These are phyloP conservation scores for Plantago coronopus DNA, from an alignment of 305 asterid genomes.

Conservation along the genomic window DNA sequence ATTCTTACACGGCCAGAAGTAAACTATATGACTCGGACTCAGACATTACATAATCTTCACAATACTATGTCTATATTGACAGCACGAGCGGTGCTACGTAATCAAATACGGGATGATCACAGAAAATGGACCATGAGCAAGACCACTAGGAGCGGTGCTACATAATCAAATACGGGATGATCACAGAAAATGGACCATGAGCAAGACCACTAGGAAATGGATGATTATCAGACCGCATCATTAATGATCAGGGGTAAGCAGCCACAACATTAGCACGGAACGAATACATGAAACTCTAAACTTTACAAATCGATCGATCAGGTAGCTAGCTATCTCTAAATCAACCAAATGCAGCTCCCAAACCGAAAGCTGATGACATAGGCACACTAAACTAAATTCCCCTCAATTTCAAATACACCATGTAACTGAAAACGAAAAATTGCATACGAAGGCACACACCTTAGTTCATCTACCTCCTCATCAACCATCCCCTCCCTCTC, in stretches of 20 bases:
- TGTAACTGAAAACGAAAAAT: neutral
- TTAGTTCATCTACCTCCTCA: slow-evolving; percentile 32
- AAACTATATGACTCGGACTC: neutral
- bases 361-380: too few relatives aligned
- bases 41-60: neutral
- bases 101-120: neutral
- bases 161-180: too few relatives aligned
- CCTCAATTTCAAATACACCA: neutral
- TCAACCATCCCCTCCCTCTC: slow-evolving; percentile 51
- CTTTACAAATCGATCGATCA: too few relatives aligned
- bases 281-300: neutral
- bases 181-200: neutral
- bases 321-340: too few relatives aligned
- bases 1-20: neutral
- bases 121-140: neutral
- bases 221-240: neutral
- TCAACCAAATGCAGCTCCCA: too few relatives aligned
- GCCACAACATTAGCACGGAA: neutral
- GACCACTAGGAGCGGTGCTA: too few relatives aligned
- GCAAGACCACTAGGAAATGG: neutral
- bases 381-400: neutral
- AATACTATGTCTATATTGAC: neutral
- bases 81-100: neutral
- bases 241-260: neutral
- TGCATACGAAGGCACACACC: neutral